Evolutionary conservation across 495 filamentous ascomycete genomes (phyloP).

Genomic region (Paragyromitra xinjiangensis): DNA sequence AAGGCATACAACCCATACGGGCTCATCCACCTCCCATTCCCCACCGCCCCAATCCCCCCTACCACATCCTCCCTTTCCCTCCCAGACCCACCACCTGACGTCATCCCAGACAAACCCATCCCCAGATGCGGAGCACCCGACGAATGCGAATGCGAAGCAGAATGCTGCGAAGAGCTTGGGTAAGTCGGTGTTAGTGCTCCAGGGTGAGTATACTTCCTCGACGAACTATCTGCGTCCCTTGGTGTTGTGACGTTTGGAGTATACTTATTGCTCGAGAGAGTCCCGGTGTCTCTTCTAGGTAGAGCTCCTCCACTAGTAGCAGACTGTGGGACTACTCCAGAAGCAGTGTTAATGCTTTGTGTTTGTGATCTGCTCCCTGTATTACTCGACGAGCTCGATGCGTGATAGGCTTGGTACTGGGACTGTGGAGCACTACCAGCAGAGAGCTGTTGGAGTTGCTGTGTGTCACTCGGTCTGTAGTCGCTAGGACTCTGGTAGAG

Average conservation of each 20-base stretch:
- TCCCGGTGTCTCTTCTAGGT: slow-evolving; percentile 48
- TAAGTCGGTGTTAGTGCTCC: slow-evolving; percentile 55
- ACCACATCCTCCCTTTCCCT: slow-evolving; percentile 52
- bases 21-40: slow-evolving; percentile 87
- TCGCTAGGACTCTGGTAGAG: slow-evolving; percentile 42
- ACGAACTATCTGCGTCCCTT: slow-evolving; percentile 5
- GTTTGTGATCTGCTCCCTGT: slow-evolving; percentile 46
- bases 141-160: slow-evolving; percentile 47
- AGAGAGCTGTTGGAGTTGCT: slow-evolving; percentile 44
- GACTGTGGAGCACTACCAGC: slow-evolving; percentile 30
- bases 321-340: slow-evolving; percentile 36
- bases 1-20: slow-evolving; percentile 96
- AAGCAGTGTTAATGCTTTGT: slow-evolving; percentile 26
- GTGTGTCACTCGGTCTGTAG: slow-evolving; percentile 58
- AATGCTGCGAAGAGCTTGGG: slow-evolving; percentile 46
- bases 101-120: slow-evolving; percentile 52
- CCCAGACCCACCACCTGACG: slow-evolving; percentile 18
- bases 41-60: slow-evolving; percentile 50
- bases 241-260: slow-evolving; percentile 29
- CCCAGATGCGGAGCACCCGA: slow-evolving; percentile 35
- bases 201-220: slow-evolving; percentile 53
- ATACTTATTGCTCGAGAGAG: slow-evolving; percentile 43
- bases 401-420: slow-evolving; percentile 55
- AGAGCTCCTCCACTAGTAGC: slow-evolving; percentile 23
- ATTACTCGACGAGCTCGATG: slow-evolving; percentile 25